Conservation (phyloP, 495 filamentous ascomycete genomes). For the Penicillium cataractarum region DNA sequence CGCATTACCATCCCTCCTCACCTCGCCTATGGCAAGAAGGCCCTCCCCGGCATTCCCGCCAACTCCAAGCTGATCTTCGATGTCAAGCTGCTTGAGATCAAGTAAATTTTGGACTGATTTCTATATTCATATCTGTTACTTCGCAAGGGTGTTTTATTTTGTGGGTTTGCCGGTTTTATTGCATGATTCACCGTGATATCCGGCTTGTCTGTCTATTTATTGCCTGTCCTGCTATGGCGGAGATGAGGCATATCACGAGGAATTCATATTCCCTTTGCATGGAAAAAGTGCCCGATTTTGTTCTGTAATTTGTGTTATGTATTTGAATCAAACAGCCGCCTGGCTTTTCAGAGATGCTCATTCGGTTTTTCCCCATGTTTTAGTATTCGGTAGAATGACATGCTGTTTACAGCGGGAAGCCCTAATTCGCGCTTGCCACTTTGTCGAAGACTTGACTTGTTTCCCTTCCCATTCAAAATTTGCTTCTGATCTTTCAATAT, state of each 20-base stretch:
- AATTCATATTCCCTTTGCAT: slow-evolving; percentile 32
- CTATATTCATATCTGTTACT: slow-evolving; percentile 22
- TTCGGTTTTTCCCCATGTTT: neutral
- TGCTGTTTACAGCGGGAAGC: neutral
- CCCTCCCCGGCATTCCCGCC: slow-evolving; percentile 76
- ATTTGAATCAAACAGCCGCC: slow-evolving; percentile 18
- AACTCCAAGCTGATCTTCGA: slow-evolving; percentile 95
- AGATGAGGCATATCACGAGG: slow-evolving; percentile 46
- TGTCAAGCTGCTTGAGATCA: slow-evolving; percentile 79
- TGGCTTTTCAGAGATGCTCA: neutral
- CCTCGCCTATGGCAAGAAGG: slow-evolving; percentile 84
- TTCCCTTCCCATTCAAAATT: neutral
- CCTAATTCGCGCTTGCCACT: slow-evolving; percentile 3
- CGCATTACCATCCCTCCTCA: slow-evolving; percentile 83
- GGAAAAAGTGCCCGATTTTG: slow-evolving; percentile 33
- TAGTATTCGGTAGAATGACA: neutral
- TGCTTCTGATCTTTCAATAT: neutral
- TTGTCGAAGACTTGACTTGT: neutral
- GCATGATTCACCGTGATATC: slow-evolving; percentile 47
- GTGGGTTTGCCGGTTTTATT: slow-evolving; percentile 36
- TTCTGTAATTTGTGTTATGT: slow-evolving; percentile 19
- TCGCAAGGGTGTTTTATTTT: slow-evolving; percentile 38
- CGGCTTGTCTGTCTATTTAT: slow-evolving; percentile 45
- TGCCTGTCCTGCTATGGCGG: slow-evolving; percentile 31
- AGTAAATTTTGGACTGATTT: slow-evolving; percentile 39